phyloP scores from a whole-genome alignment of 306 rosid species.

The Medicago arabica region DNA sequence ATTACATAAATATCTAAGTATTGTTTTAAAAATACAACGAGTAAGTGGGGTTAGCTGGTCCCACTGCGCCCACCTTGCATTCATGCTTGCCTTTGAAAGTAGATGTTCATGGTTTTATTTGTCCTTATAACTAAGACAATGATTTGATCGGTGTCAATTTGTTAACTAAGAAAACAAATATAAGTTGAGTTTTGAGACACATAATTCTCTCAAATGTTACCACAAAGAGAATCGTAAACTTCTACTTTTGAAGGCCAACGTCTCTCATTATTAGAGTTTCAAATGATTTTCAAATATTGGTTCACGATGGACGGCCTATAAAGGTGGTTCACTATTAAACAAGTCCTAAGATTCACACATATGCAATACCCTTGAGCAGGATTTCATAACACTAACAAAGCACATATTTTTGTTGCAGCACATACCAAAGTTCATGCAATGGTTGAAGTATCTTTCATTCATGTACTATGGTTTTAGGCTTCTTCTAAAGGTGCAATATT shows the following conservation, averaged over 20 bases:
- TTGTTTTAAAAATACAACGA: too few relatives aligned
- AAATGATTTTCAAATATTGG: background rate
- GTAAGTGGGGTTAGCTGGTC: too few relatives aligned
- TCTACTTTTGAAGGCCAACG: background rate
- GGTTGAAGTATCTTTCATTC: constrained; percentile 91
- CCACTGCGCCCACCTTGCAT: too few relatives aligned
- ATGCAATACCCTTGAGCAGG: background rate
- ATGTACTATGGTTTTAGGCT: constrained; percentile 90
- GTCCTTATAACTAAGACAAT: background rate
- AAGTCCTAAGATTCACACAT: background rate
- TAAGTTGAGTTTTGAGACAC: background rate
- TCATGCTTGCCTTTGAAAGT: too few relatives aligned
- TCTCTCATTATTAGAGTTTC: background rate
- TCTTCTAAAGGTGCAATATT: constrained; percentile 84
- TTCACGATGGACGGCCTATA: too few relatives aligned
- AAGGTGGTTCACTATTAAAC: too few relatives aligned
- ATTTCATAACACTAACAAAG: constrained; percentile 4
- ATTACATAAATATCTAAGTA: too few relatives aligned
- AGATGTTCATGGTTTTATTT: background rate
- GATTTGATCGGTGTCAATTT: background rate
- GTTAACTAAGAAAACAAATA: too few relatives aligned
- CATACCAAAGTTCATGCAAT: constrained; percentile 80
- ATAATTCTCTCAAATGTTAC: background rate
- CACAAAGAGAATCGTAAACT: too few relatives aligned
- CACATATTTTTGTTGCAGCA: constrained; percentile 59